These are phyloP conservation scores for Skeletonema marinoi DNA, from an alignment of 108 stramenopile genomes.

Conservation along the genomic window DNA sequence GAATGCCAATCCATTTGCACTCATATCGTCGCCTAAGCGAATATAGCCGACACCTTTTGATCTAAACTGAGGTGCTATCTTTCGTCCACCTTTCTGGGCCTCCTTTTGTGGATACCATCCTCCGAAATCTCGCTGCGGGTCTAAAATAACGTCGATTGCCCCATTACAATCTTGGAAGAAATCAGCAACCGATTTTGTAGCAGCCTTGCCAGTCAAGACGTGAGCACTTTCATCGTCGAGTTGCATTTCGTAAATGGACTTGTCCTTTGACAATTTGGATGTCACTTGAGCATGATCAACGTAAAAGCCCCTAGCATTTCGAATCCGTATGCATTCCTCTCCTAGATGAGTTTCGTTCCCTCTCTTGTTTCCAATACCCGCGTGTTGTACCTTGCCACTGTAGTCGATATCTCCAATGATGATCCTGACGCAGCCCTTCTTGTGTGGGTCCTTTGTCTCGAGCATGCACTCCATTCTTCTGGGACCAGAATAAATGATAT, in stretches of 20 bases:
- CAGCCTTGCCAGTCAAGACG: constrained; percentile 46
- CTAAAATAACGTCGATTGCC: constrained; percentile 56
- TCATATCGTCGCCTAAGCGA: constrained; percentile 69
- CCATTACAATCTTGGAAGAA: constrained; percentile 56
- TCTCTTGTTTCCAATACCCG: constrained; percentile 26
- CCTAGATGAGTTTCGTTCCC: constrained; percentile 42
- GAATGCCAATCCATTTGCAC: constrained; percentile 60
- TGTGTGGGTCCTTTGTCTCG: constrained; percentile 60
- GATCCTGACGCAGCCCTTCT: constrained; percentile 51
- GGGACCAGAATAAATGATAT: constrained; percentile 44
- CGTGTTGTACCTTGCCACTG: constrained; percentile 41
- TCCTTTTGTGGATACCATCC: constrained; percentile 60
- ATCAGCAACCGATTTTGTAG: constrained; percentile 32
- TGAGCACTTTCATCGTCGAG: constrained; percentile 43
- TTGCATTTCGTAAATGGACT: constrained; percentile 55
- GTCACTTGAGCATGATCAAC: constrained; percentile 46
- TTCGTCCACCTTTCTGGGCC: constrained; percentile 38
- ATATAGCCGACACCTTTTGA: constrained; percentile 67
- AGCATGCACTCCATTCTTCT: constrained; percentile 48
- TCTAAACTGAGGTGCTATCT: constrained; percentile 65
- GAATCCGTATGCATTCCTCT: constrained; percentile 48
- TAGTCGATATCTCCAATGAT: constrained; percentile 58
- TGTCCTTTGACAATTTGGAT: constrained; percentile 46
- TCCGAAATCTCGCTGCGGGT: constrained; percentile 53
- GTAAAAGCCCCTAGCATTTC: constrained; percentile 49